phyloP scores from a whole-genome alignment of 2,329 filamentous ascomycete genomes.

The Fusarium subtropicale region DNA sequence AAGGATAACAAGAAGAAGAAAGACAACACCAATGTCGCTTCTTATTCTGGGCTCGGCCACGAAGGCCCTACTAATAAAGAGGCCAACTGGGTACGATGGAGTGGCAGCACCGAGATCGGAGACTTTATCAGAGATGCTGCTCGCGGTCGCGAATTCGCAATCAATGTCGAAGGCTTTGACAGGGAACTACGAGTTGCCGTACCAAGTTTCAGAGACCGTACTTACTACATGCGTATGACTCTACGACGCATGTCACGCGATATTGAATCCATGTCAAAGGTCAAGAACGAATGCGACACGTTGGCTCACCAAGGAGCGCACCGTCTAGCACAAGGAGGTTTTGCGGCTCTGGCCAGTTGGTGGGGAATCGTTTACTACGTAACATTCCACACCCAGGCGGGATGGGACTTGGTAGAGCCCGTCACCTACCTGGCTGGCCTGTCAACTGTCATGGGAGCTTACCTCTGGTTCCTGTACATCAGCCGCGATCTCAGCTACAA shows the following conservation, averaged over 20 bases:
- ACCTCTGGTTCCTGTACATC: conserved; percentile 94
- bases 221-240: conserved; percentile 84
- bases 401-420: conserved; percentile 93
- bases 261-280: conserved; percentile 74
- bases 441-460: conserved; percentile 86
- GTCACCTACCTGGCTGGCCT: conserved; percentile 91
- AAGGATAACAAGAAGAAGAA: conserved; percentile 51
- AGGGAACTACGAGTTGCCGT: conserved; percentile 80
- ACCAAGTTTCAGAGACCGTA: conserved; percentile 90
- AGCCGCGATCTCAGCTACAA: conserved; percentile 90
- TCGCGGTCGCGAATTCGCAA: conserved; percentile 83
- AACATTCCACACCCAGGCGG: conserved; percentile 78
- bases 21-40: conserved; percentile 65
- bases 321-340: conserved; percentile 82
- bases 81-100: conserved; percentile 83
- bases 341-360: conserved; percentile 78
- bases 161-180: conserved; percentile 78
- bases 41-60: conserved; percentile 76
- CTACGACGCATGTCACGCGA: conserved; percentile 76
- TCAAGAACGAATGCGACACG: conserved; percentile 85
- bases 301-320: conserved; percentile 83
- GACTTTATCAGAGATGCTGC: conserved; percentile 95
- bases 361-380: conserved; percentile 84
- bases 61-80: conserved; percentile 63
- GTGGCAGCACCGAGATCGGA: conserved; percentile 86